Evolutionary conservation across 257 asterid genomes (phyloP), one percentile per base, ranked within the genome.

Genomic region (Gentiana dahurica): DNA sequence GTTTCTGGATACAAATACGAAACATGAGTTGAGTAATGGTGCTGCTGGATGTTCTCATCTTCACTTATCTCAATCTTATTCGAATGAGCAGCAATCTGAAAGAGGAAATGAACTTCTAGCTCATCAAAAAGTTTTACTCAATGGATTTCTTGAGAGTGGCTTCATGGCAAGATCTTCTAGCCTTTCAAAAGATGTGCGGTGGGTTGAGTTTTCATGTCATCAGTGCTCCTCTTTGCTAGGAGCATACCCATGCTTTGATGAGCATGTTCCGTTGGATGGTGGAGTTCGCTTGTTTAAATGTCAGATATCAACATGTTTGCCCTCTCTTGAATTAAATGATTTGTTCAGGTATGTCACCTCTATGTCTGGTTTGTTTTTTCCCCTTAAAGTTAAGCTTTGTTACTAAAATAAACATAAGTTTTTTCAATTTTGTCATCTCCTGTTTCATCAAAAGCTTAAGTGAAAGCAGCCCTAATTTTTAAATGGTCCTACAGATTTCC

Each of bases 91-190:
- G 59, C 72, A 43, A 49, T 8, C 39, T 57, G 77, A 60, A 67
- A 64, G 39, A 38, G 60, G 73, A 62, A 60, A 8, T 54, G 80
- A 69, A 59, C 84, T 87, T 66, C 83, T 73, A 70, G 83, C 70
- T 49, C 78, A 85, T 66, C 94, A 87, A 78, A 91, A 82, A 70
- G 55, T 78, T 68, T 81, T 87, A 72, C 85, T 81, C 37, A 81
- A 87, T 80, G 95, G 94, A 70, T 85, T 69, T 75, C 88, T 87
- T 35, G 95, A 93, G 50, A 73, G 72, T 69, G 93, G 87, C 66
- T 87, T 91, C 73, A 79, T 87, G 93, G 79, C 78, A 61, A 73
- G 73, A 64, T 76, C 92, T 50, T 83, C 94, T 35, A 77, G 72
- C 59, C 72, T 87, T 71, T 83, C 97, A 4, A 85, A 79, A 72